A percentile compares a stretch with the other conserved stretches of the same genome.
These are phyloP conservation scores for Colletotrichum lini DNA, from an alignment of 2,329 filamentous ascomycete species.

Conservation along the genomic window DNA sequence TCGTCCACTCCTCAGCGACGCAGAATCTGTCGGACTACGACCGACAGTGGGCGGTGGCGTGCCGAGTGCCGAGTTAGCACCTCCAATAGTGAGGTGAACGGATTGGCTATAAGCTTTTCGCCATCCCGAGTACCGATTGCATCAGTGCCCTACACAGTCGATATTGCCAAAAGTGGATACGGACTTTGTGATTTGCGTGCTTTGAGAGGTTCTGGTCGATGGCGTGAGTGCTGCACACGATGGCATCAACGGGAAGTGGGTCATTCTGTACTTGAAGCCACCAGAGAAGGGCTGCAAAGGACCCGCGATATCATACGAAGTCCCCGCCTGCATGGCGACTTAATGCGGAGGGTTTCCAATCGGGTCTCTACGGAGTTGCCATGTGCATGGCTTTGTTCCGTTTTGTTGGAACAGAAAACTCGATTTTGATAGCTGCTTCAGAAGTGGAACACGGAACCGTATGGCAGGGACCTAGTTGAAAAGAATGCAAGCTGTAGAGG, in stretches of 20 bases:
- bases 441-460: slow-evolving; percentile 24
- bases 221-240: slow-evolving; percentile 36
- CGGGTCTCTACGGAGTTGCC: slow-evolving; percentile 10
- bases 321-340: not conserved
- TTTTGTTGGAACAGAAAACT: not conserved
- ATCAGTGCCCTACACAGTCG: slow-evolving; percentile 28
- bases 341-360: not conserved
- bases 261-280: slow-evolving; percentile 7
- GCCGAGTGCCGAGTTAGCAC: not conserved
- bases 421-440: slow-evolving; percentile 1
- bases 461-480: not conserved
- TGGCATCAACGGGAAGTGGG: slow-evolving; percentile 40
- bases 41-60: not conserved
- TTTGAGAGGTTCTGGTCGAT: slow-evolving; percentile 25
- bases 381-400: slow-evolving; percentile 6
- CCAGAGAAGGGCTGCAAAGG: not conserved
- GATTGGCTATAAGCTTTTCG: slow-evolving; percentile 16
- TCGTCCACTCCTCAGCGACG: not conserved
- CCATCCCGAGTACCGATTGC: slow-evolving; percentile 29
- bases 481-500: slow-evolving; percentile 1
- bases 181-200: not conserved
- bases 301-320: not conserved
- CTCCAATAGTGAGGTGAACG: not conserved
- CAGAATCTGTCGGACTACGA: slow-evolving; percentile 10
- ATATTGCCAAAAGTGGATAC: not conserved